Conservation (phyloP, 2,329 filamentous ascomycete species). For the Hymenoscyphus infarciens region DNA sequence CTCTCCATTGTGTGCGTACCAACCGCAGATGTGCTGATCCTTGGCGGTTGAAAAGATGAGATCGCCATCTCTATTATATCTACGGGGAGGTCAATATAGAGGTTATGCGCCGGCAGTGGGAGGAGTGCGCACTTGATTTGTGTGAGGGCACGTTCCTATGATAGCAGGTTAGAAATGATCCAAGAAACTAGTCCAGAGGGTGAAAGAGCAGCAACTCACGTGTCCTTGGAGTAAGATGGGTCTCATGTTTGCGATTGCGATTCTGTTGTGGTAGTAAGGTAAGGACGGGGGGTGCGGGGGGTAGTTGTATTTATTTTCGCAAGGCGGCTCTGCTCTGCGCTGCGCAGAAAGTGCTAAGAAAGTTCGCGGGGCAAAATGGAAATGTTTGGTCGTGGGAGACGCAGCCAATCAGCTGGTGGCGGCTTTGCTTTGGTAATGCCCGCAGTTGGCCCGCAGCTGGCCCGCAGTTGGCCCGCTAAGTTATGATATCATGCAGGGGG, state of each 20-base stretch:
- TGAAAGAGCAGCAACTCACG: conserved; percentile 45
- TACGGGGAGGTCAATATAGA: conserved; percentile 37
- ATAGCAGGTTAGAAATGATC: conserved; percentile 26
- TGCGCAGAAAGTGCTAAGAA: neutral
- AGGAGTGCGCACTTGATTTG: conserved; percentile 70
- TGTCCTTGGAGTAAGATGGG: conserved; percentile 95
- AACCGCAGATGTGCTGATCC: conserved; percentile 94
- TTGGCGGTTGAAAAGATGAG: conserved; percentile 94
- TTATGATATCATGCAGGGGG: neutral
- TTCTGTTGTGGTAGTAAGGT: conserved; percentile 9
- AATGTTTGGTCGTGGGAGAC: conserved; percentile 11
- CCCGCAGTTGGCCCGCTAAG: too few relatives aligned
- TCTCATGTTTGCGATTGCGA: conserved; percentile 72
- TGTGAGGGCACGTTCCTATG: conserved; percentile 82
- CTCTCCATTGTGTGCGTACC: conserved; percentile 98
- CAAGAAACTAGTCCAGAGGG: neutral
- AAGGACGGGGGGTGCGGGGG: conserved; percentile 5
- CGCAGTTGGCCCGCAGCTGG: too few relatives aligned
- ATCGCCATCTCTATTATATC: conserved; percentile 92
- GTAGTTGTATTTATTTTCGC: conserved; percentile 6
- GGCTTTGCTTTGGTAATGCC: neutral
- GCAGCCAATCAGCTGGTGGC: conserved; percentile 9
- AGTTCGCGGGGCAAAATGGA: conserved; percentile 13
- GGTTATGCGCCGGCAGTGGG: conserved; percentile 11
- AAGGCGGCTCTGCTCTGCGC: conserved; percentile 6